Conservation (phyloP, 305 asterid genomes). For the Euphrasia arctica region DNA sequence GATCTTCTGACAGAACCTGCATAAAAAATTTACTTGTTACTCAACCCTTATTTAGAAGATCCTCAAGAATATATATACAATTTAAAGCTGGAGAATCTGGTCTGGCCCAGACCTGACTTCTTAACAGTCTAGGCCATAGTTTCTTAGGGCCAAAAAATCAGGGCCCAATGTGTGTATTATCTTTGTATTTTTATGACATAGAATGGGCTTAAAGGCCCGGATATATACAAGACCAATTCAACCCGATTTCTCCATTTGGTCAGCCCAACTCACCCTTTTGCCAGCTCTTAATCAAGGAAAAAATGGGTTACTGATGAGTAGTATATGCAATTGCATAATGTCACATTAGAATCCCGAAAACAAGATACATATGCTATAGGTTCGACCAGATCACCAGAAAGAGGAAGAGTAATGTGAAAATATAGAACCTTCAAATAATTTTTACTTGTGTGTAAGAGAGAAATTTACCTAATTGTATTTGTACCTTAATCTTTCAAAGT, state of each 20-base stretch:
- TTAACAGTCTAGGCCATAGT: too few relatives aligned
- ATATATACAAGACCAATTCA: too few relatives aligned
- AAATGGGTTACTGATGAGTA: constrained; percentile 1
- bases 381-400: constrained; percentile 1
- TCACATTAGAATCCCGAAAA: constrained; percentile 19
- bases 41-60: not conserved
- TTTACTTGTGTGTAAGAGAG: not conserved
- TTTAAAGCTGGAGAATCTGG: too few relatives aligned
- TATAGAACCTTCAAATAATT: not conserved
- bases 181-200: too few relatives aligned
- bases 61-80: constrained; percentile 6
- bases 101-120: too few relatives aligned
- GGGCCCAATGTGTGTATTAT: too few relatives aligned
- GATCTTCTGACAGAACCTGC: constrained; percentile 28
- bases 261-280: too few relatives aligned
- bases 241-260: too few relatives aligned
- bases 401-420: not conserved
- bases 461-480: too few relatives aligned
- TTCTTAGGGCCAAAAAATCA: too few relatives aligned
- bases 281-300: not conserved
- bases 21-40: constrained; percentile 15
- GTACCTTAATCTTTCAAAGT: too few relatives aligned
- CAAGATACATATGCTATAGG: not conserved
- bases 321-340: constrained; percentile 12
- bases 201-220: too few relatives aligned